Evolutionary conservation across 192 early-diverging fungal species (phyloP).

Genomic region (Dissophora globulifera): DNA sequence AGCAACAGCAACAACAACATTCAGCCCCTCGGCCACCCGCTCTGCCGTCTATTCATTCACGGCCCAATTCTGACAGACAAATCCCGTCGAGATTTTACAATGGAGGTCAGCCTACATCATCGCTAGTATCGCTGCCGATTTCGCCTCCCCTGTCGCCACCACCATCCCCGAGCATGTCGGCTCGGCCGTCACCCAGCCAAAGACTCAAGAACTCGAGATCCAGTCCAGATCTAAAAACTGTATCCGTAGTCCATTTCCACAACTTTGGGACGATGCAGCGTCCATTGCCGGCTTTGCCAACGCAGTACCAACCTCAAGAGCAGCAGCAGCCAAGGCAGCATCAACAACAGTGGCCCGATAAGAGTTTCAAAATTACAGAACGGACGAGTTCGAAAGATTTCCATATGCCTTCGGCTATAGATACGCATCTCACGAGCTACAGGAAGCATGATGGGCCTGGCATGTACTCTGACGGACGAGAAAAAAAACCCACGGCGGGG

Average conservation of each 20-base stretch:
- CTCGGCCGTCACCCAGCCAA: background rate
- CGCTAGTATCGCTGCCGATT: background rate
- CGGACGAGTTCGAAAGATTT: too few relatives aligned
- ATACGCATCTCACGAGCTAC: too few relatives aligned
- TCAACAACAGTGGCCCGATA: too few relatives aligned
- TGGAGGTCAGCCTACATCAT: background rate
- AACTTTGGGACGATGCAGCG: background rate
- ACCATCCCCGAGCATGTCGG: background rate
- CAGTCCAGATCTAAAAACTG: background rate
- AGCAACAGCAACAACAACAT: too few relatives aligned
- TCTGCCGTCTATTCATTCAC: background rate
- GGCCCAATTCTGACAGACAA: constrained; percentile 7
- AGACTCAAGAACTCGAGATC: background rate
- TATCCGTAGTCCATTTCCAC: background rate
- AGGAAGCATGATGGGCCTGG: too few relatives aligned
- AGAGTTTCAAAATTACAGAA: too few relatives aligned
- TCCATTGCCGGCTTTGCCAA: background rate
- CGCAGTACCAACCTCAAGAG: background rate
- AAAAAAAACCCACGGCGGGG: too few relatives aligned
- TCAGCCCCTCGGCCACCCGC: background rate
- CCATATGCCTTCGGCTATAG: too few relatives aligned
- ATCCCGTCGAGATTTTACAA: background rate
- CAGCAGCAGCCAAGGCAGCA: too few relatives aligned
- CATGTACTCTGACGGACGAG: too few relatives aligned
- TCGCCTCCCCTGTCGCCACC: background rate